These are phyloP conservation scores for Cucurbita argyrosperma DNA, from an alignment of 306 rosid genomes.

Conservation along the genomic window DNA sequence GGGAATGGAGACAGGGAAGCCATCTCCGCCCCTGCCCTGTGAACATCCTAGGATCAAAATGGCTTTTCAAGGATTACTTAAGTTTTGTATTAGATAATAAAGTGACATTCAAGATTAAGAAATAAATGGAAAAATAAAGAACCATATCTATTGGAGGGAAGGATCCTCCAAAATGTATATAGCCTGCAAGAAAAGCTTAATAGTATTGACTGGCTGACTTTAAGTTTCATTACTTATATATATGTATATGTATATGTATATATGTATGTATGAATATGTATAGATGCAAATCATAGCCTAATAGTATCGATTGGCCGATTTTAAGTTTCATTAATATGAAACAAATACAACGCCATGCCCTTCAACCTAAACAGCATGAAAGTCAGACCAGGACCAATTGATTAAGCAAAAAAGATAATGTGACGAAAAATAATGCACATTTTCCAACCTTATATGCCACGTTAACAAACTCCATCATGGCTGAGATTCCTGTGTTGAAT, in stretches of 20 bases:
- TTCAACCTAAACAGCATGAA: not conserved
- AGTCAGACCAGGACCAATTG: not conserved
- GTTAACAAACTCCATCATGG: constrained; percentile 95
- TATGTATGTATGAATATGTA: too few species aligned
- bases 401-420: not conserved
- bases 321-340: not conserved
- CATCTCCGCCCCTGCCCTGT: too few species aligned
- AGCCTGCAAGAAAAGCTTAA: not conserved
- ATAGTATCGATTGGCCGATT: not conserved
- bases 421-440: not conserved
- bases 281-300: not conserved
- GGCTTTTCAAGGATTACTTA: not conserved
- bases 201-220: not conserved
- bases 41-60: not conserved
- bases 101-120: not conserved
- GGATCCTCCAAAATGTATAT: not conserved
- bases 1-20: too few species aligned
- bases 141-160: not conserved
- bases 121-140: not conserved
- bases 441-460: constrained; percentile 61
- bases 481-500: constrained; percentile 94
- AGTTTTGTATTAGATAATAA: not conserved
- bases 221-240: not conserved
- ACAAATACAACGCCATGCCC: not conserved
- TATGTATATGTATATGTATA: too few species aligned